Base-by-base conservation (phyloP, 305 asterid genomes). In the Plantago lanceolata region DNA sequence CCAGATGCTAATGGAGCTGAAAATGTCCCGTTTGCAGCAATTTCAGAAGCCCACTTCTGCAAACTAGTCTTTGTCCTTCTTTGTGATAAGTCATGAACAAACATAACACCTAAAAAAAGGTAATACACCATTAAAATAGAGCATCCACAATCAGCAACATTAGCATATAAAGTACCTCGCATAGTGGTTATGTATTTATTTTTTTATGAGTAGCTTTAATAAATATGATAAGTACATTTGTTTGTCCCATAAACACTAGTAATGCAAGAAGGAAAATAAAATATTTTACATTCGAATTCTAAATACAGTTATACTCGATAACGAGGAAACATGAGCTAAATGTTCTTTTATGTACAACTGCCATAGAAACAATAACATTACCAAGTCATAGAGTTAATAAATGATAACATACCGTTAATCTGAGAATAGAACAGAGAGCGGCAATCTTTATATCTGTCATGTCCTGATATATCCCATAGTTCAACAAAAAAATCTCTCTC, bases 381-480 rank as follows among this genome's bases (percentile, higher is more conserved):
- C n/a, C n/a, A n/a, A n/a, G n/a, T n/a, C 16, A 40, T 40, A 40
- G 47, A 51, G 66, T 53, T 61, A 45, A 69, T 26, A 47, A 63
- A 44, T 11, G 71, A 53, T 64, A 24, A 37, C 74, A 73, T 70
- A 93, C 99, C 99, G 70, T 84, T 87, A 75, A 90, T 84, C 78
- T 93, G 97, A 63, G 96, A 90, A 78, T 85, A 90, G 76, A 93
- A 93, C 73, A 93, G 75, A 55, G 96, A 85, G 19, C 96, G 88
- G 47, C 95, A 90, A 69, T 93, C 96, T 81, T 85, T 84, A 72
- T 90, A 93, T 61, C 97, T 85, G 55, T 90, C 99, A 48, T 90
- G 99, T 55, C 99, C 99, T 37, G 97, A 93, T 68, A 90, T 66
- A 75, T 93, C 97, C 99, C 99, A 90, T 43, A 93, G 94, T 74